Evolutionary conservation across 2,329 filamentous ascomycete genomes (phyloP).

Genomic region (Curvularia eragrostidis): DNA sequence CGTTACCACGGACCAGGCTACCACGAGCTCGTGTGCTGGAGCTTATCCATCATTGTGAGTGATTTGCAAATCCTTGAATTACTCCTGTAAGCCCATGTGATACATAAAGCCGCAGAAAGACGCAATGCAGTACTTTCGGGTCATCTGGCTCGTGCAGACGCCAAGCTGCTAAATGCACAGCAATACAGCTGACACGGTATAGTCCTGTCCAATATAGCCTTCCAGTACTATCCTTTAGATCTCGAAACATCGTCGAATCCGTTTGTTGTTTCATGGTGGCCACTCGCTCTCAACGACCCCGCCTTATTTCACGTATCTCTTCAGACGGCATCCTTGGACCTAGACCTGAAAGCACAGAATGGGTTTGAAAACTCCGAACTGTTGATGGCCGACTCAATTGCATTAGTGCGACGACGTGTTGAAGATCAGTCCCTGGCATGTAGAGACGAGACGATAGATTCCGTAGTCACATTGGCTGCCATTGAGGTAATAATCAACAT

Average conservation of each 20-base stretch:
- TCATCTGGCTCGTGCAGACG: background rate
- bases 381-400: slow-evolving; percentile 64
- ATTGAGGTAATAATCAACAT: slow-evolving; percentile 57
- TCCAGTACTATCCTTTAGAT: slow-evolving; percentile 67
- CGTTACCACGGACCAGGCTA: slow-evolving; percentile 56
- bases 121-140: background rate
- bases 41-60: slow-evolving; percentile 64
- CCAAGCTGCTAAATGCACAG: background rate
- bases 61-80: background rate
- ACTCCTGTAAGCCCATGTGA: background rate
- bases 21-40: slow-evolving; percentile 60
- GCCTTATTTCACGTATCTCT: slow-evolving; percentile 66
- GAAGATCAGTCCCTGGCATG: slow-evolving; percentile 56
- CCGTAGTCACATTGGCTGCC: slow-evolving; percentile 64
- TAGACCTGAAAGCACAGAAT: slow-evolving; percentile 60
- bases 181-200: background rate
- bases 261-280: slow-evolving; percentile 67
- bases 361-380: slow-evolving; percentile 62
- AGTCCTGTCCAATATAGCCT: slow-evolving; percentile 65
- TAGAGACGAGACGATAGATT: slow-evolving; percentile 63
- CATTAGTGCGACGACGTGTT: slow-evolving; percentile 60
- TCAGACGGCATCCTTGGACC: slow-evolving; percentile 64
- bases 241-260: slow-evolving; percentile 61
- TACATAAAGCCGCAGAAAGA: background rate
- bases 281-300: slow-evolving; percentile 62